These are phyloP conservation scores for Trichoderma sp. DNA, from an alignment of 2,329 filamentous ascomycete species.

Conservation along the genomic window DNA sequence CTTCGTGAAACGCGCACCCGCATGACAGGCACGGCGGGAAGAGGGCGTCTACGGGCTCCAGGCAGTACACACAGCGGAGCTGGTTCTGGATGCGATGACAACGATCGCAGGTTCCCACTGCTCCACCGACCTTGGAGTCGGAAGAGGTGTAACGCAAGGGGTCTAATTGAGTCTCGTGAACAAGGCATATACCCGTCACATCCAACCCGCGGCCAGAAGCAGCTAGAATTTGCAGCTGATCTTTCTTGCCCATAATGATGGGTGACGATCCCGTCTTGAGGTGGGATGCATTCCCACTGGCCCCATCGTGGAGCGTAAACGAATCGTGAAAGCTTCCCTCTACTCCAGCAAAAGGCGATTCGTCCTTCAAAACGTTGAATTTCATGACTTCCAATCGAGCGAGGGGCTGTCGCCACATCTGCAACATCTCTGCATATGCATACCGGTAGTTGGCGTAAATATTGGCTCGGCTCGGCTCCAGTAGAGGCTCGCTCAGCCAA, in stretches of 20 bases:
- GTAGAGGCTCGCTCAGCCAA: constrained; percentile 57
- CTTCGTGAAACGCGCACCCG: constrained; percentile 59
- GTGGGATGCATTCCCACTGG: constrained; percentile 34
- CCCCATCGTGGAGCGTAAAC: constrained; percentile 39
- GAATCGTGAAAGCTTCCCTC: constrained; percentile 37
- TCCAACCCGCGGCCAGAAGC: constrained; percentile 57
- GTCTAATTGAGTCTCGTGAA: constrained; percentile 61
- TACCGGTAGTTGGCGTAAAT: constrained; percentile 61
- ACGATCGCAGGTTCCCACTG: constrained; percentile 48
- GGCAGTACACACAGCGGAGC: constrained; percentile 60
- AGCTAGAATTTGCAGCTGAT: constrained; percentile 49
- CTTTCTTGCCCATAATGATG: constrained; percentile 56
- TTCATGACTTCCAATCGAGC: constrained; percentile 66
- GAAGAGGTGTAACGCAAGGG: constrained; percentile 50
- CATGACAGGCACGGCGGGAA: constrained; percentile 62
- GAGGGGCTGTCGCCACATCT: constrained; percentile 62
- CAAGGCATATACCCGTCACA: constrained; percentile 59
- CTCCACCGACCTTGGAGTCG: constrained; percentile 41
- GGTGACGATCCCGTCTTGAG: constrained; percentile 45
- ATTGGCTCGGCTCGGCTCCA: constrained; percentile 49
- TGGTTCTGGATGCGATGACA: constrained; percentile 56
- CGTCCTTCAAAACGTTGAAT: constrained; percentile 61
- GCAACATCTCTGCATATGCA: constrained; percentile 66
- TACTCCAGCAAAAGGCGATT: constrained; percentile 31
- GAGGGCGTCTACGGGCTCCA: constrained; percentile 57